Evolutionary conservation across 2,329 filamentous ascomycete species (phyloP), one percentile per base, ranked within the genome.

Genomic region (Fusarium sp.): DNA sequence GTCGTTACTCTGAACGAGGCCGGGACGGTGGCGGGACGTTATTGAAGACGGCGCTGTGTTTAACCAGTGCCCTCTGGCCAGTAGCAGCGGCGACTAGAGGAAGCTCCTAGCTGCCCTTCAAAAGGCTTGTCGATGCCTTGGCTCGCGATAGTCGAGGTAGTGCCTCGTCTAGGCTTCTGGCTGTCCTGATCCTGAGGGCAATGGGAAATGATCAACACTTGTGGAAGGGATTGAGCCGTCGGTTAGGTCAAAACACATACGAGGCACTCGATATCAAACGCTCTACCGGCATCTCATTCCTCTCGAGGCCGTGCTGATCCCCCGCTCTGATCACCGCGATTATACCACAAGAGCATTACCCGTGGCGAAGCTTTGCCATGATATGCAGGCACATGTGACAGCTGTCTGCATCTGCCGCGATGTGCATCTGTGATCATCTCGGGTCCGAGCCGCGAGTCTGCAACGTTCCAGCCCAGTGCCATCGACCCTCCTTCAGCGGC

Each of bases 21-120:
- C 18, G 72, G 50, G 61, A n/a, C 39, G 41, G 72, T 75, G 72
- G 72, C 72, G 72, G 61, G 59, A 73, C 65, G 68, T 74, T 69
- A 62, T 69, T 48, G 58, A 50, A 64, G 69, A 48, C 48, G 41
- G 61, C 52, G 61, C 39, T 39, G 43, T 57, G 63, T 50, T 67
- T 58, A 72, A 54, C 39, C 27, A 33, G 61, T 50, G 33, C n/a
- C 37, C 33, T 37, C 31, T 13, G 22, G 39, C 33, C 29, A 50
- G 41, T n/a, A 56, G 24, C n/a, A 50, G 59, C 41, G 16, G 33
- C 24, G 29, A 37, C 27, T 22, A 27, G 50, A 43, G 11, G n/a
- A 33, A 59, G 33, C 41, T 64, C 57, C 33, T 33, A 18, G 27
- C 24, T 62, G 24, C 57, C 33, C 35, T 60, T 60, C n/a, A 20